Conservation (phyloP, 1,139 yeast genomes). For the Scheffersomyces segobiensis region DNA sequence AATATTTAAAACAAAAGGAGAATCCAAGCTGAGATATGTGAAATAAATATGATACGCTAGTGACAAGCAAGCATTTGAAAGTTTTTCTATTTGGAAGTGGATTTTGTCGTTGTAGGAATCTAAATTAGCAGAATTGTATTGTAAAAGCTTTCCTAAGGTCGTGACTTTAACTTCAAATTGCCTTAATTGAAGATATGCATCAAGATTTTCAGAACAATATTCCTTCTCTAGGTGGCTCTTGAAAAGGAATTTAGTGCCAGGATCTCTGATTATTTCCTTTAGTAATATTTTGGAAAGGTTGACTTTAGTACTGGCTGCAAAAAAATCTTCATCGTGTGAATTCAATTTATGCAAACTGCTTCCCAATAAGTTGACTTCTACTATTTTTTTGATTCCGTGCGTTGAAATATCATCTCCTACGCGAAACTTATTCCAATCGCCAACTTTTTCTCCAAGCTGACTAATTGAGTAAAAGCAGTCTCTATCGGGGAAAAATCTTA, state of each 20-base stretch:
- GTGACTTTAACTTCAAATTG: constrained; percentile 31
- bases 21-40: constrained; percentile 64
- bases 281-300: constrained; percentile 19
- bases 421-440: constrained; percentile 19
- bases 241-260: constrained; percentile 75
- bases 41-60: constrained; percentile 65
- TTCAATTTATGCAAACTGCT: background rate
- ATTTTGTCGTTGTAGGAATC: constrained; percentile 8
- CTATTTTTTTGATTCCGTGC: background rate
- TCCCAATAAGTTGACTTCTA: background rate
- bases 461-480: constrained; percentile 24
- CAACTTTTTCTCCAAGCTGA: constrained; percentile 17
- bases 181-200: constrained; percentile 62
- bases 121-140: constrained; percentile 14
- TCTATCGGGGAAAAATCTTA: constrained; percentile 14
- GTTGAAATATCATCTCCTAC: background rate
- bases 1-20: constrained; percentile 74
- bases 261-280: constrained; percentile 61
- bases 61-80: constrained; percentile 54
- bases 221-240: constrained; percentile 61
- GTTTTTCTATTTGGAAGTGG: constrained; percentile 37
- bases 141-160: constrained; percentile 19
- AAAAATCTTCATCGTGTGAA: background rate
- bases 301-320: background rate
- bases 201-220: constrained; percentile 73